Percentiles rank a stretch among this genome's conserved stretches.
Evolutionary conservation across 2,329 filamentous ascomycete species (phyloP).

Genomic region (Colletotrichum sp.): DNA sequence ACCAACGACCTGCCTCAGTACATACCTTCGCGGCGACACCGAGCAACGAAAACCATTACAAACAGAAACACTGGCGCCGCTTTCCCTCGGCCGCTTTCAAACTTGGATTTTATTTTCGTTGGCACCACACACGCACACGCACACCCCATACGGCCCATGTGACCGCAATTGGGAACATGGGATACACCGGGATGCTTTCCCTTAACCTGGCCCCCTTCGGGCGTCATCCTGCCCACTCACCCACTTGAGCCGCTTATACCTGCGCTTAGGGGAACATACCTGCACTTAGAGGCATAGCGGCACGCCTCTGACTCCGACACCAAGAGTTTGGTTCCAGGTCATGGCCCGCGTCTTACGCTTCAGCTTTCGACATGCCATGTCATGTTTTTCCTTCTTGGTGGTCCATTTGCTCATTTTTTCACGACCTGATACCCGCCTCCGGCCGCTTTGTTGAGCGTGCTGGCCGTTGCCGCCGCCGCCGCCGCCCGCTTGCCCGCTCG

Average conservation of each 20-base stretch:
- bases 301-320: constrained; percentile 18
- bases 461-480: not conserved
- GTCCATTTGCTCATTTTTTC: not conserved
- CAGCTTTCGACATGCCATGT: not conserved
- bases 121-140: not conserved
- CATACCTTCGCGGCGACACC: not conserved
- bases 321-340: constrained; percentile 20
- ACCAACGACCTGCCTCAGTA: not conserved
- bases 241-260: constrained; percentile 25
- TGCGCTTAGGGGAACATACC: constrained; percentile 27
- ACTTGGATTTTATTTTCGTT: not conserved
- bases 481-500: not conserved
- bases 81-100: constrained; percentile 27
- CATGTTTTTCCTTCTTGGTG: not conserved
- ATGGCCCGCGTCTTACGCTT: constrained; percentile 2
- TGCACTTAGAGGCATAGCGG: constrained; percentile 20
- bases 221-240: constrained; percentile 25
- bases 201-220: constrained; percentile 17
- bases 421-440: not conserved
- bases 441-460: not conserved
- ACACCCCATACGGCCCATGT: constrained; percentile 21
- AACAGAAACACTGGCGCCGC: constrained; percentile 17
- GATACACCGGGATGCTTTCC: constrained; percentile 28
- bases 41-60: constrained; percentile 6
- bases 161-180: constrained; percentile 12